Base-by-base conservation (phyloP, 345 rosid genomes). In the Aegle marmelos region DNA sequence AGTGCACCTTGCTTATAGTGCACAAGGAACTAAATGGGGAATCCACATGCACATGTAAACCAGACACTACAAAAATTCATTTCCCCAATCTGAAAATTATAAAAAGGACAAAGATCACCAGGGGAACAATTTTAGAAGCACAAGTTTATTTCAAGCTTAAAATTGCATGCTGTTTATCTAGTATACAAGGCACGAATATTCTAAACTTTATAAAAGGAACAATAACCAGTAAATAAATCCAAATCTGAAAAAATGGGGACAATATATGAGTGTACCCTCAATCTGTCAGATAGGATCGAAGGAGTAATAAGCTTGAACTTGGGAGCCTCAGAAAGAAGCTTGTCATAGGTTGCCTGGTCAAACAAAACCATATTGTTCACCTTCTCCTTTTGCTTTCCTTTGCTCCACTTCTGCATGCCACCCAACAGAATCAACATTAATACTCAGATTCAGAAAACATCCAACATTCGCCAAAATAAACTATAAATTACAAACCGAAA, bases 281-380 rank as follows among this genome's bases (percentile, higher is more conserved):
- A n/a, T n/a, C 89, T 75, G 74, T 88, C 91, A 19, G 91, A 88
- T 36, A 88, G 65, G 66, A 88, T 72, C 2, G 87, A 86, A 48
- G 89, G 86, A 48, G 91, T 86, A 50, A 88, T 62, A 76, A 84
- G 89, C 86, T 84, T 88, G 80, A 72, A 88, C 79, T 88, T 88
- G 68, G 91, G 89, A 31, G 69, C 87, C 73, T 88, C 87, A 0
- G 80, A 22, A 24, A 86, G 83, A 54, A 88, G 91, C 83, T 84
- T 84, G 65, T 88, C 91, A 63, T 84, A 88, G 4, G 91, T 83
- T 3, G 79, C 86, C 78, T 86, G 91, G 70, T 88, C 91, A 17
- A 88, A 88, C 82, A 88, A 79, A 22, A 88, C 88, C 91, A 86
- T 84, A 82, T 88, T 86, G 81, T 88, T 88, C 81, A 88, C 89